Evolutionary conservation across 768 basidiomycete species (phyloP).

Genomic region (Mrakia blollopis): DNA sequence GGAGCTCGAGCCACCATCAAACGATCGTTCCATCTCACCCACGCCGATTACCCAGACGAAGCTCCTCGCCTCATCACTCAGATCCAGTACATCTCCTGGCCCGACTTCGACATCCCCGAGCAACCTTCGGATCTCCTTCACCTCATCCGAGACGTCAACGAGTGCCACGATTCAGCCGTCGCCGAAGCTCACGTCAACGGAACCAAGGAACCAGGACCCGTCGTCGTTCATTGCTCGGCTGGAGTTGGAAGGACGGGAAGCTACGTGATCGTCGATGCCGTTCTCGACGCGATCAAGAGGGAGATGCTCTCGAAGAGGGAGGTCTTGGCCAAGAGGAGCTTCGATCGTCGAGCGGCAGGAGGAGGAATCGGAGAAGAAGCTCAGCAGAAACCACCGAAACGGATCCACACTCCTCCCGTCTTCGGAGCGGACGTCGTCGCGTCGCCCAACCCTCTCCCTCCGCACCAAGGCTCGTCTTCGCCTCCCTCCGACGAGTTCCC

Average conservation of each 20-base stretch:
- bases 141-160: slow-evolving; percentile 67
- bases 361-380: background rate
- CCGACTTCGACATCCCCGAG: slow-evolving; percentile 90
- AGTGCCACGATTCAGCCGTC: slow-evolving; percentile 33
- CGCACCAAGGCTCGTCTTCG: background rate
- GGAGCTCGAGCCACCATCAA: slow-evolving; percentile 39
- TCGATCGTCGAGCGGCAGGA: slow-evolving; percentile 10
- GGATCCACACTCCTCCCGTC: slow-evolving; percentile 3
- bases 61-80: slow-evolving; percentile 69
- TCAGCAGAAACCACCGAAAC: background rate
- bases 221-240: slow-evolving; percentile 84
- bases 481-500: background rate
- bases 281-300: slow-evolving; percentile 66
- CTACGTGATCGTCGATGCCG: slow-evolving; percentile 81
- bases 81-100: slow-evolving; percentile 91
- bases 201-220: slow-evolving; percentile 46
- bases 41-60: slow-evolving; percentile 57
- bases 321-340: slow-evolving; percentile 5
- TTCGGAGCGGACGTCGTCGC: background rate
- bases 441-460: background rate
- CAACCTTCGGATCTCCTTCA: slow-evolving; percentile 68
- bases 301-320: slow-evolving; percentile 48
- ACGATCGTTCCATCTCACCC: slow-evolving; percentile 59
- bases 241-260: slow-evolving; percentile 93
- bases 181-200: slow-evolving; percentile 4